A percentile compares a stretch with the other conserved stretches of the same genome.
Conservation (phyloP, 768 basidiomycete genomes). For the Termitomyces sp. region DNA sequence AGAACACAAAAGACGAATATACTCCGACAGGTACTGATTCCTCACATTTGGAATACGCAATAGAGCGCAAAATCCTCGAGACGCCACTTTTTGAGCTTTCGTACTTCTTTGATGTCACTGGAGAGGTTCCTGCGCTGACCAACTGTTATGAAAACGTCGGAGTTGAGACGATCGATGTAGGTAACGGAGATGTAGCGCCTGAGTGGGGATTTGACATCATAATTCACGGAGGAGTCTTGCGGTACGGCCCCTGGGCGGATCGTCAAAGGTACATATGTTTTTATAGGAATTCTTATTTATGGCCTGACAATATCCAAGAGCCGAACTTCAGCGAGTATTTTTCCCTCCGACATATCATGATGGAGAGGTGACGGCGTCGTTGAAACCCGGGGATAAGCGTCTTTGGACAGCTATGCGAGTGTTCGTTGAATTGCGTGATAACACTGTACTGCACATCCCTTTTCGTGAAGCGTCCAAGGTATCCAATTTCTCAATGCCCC, state of each 20-base stretch:
- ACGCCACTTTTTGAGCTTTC: conserved; percentile 70
- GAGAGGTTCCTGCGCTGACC: conserved; percentile 51
- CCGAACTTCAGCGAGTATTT: conserved; percentile 73
- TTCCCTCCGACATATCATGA: conserved; percentile 79
- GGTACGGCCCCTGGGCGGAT: conserved; percentile 97
- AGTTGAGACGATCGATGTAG: conserved; percentile 58
- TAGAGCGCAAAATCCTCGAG: conserved; percentile 79
- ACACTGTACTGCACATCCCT: conserved; percentile 77
- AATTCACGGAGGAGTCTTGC: conserved; percentile 66
- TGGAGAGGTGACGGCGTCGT: conserved; percentile 42
- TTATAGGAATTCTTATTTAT: background rate
- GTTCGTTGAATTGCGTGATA: conserved; percentile 74
- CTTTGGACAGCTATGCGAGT: conserved; percentile 77
- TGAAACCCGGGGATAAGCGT: conserved; percentile 78
- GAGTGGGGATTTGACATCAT: conserved; percentile 92
- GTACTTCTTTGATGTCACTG: conserved; percentile 85
- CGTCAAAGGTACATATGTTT: conserved; percentile 60
- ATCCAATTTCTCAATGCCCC: background rate
- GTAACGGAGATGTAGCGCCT: conserved; percentile 82
- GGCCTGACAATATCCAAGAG: conserved; percentile 31
- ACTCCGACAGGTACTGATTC: conserved; percentile 53
- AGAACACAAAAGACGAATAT: conserved; percentile 41
- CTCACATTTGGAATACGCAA: conserved; percentile 72
- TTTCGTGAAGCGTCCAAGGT: conserved; percentile 91
- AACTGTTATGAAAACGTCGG: conserved; percentile 22